phyloP scores from a whole-genome alignment of 352 stramenopile species.

The Peronospora destructor region DNA sequence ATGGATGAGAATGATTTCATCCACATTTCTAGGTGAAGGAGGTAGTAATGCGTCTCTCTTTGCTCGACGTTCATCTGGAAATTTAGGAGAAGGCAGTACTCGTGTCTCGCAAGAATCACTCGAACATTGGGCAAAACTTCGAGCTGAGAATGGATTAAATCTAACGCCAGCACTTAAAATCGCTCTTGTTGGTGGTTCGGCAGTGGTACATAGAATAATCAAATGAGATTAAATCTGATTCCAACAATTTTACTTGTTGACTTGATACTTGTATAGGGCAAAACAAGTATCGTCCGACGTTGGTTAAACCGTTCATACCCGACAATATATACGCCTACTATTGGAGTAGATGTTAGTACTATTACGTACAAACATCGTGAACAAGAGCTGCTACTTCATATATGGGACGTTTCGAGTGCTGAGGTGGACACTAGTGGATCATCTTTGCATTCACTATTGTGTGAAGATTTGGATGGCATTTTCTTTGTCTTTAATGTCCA shows the following conservation, averaged over 20 bases:
- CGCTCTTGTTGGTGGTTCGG: constrained; percentile 65
- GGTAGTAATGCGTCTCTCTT: constrained; percentile 32
- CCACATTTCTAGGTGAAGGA: constrained; percentile 60
- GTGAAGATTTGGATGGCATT: constrained; percentile 71
- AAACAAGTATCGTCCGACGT: constrained; percentile 72
- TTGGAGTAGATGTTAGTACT: constrained; percentile 69
- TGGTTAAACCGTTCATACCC: constrained; percentile 73
- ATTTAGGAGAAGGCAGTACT: neutral
- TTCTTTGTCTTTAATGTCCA: constrained; percentile 88
- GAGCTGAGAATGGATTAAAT: constrained; percentile 32
- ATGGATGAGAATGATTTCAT: constrained; percentile 84
- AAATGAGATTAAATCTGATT: neutral
- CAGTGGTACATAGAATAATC: constrained; percentile 36
- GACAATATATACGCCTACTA: constrained; percentile 61
- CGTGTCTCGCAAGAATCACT: constrained; percentile 12
- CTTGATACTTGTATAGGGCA: constrained; percentile 36
- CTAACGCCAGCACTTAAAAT: constrained; percentile 70
- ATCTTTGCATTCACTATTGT: constrained; percentile 65
- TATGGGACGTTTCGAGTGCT: constrained; percentile 75
- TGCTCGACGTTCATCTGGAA: constrained; percentile 24
- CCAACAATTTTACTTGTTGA: neutral
- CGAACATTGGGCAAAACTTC: constrained; percentile 15
- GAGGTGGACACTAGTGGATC: constrained; percentile 57
- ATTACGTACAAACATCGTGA: constrained; percentile 37
- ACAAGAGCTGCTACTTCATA: constrained; percentile 47